These are phyloP conservation scores for Daedalea quercina DNA, from an alignment of 768 basidiomycete genomes.

Conservation along the genomic window DNA sequence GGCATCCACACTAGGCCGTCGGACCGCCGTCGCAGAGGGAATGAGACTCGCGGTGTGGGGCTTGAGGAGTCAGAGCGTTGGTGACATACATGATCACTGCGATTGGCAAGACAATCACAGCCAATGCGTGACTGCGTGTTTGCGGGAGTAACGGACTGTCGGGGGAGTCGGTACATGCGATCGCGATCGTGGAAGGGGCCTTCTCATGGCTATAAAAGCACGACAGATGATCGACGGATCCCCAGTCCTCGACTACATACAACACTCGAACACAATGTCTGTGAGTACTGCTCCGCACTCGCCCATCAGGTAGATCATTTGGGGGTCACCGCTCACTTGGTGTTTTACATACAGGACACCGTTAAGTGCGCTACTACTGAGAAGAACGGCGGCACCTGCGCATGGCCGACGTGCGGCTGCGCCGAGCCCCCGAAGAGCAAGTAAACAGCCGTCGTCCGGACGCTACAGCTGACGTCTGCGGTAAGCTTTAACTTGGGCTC, in stretches of 20 bases:
- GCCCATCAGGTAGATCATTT: neutral
- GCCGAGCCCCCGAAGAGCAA: slow-evolving; percentile 4
- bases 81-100: no score
- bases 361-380: slow-evolving; percentile 1
- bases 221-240: neutral
- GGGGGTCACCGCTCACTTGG: neutral
- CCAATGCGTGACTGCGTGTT: no score
- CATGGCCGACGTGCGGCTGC: slow-evolving; percentile 1
- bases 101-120: no score
- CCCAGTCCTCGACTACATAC: neutral
- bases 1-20: no score
- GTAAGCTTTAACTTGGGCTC: no score
- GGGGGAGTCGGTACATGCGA: no score
- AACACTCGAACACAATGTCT: slow-evolving; percentile 1
- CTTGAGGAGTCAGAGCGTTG: no score
- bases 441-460: neutral
- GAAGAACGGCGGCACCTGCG: slow-evolving; percentile 2
- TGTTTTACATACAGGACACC: neutral
- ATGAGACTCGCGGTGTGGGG: no score
- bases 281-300: neutral
- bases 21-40: no score
- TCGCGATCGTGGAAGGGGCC: no score
- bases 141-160: no score
- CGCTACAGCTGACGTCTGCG: neutral
- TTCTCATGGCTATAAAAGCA: no score